Evolutionary conservation across 306 rosid genomes (phyloP), one percentile per base, ranked within the genome.

Genomic region (Fagus sylvatica): DNA sequence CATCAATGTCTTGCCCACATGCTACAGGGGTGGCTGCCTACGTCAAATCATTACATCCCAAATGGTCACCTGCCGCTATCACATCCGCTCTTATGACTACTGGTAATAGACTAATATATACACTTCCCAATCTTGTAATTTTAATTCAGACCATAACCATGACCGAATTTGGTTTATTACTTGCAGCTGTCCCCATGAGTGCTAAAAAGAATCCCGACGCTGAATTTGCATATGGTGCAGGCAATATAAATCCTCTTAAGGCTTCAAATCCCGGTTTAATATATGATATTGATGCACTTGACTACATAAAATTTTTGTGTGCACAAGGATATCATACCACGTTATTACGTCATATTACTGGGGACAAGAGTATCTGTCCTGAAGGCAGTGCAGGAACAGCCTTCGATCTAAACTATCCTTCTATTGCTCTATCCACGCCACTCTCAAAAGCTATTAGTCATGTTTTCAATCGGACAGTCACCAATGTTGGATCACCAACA

Each of bases 1-100:
- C 83, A 22, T 80, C 93, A 70, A 85, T 89, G 93, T 77, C 93
- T 0, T 87, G 90, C 17, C 93, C 87, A 34, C 93, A 89, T 82
- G 86, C 64, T 6, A 2, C 85, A 0, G 88, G 39, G 0, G 81
- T 60, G 1, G 93, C 90, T 7, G 89, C 90, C 13, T 87, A 81
- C 6, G 70, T 90, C 65, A 90, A 90, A 72, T 90, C 91, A 28
- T 80, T 85, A 36, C 80, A 90, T 16, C 87, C 85, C 2, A 55
- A 42, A 15, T 90, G 87, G 94, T 84, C 89, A 1, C 87, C 92
- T 6, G 87, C 88, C 2, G 83, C 81, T n/a, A 78, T 86, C 56
- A 78, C 60, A 34, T 89, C 89, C 2, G 80, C 92, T 0, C 75
- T 88, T 1, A 88, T 84, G 71, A 88, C 94, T 11, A 90, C 95